A percentile compares a stretch with the other conserved stretches of the same genome.
Conservation (phyloP, 2,329 filamentous ascomycete species). For the Botrytis squamosa region DNA sequence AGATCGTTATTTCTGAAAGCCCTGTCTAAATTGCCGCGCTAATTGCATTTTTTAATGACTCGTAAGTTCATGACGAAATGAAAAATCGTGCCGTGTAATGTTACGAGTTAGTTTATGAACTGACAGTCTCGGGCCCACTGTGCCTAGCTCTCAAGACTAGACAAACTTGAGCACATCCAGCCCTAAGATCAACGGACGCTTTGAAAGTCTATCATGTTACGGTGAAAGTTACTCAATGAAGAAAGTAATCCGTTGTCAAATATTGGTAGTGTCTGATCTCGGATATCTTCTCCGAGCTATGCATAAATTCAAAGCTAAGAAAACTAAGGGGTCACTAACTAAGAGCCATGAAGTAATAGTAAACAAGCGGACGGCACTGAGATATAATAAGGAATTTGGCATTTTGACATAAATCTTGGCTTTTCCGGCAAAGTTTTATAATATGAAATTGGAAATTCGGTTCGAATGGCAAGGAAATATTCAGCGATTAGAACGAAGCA, state of each 20-base stretch:
- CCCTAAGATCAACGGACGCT: neutral
- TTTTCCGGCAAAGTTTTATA: neutral
- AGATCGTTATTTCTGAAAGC: neutral
- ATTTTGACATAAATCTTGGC: neutral
- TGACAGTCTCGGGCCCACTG: neutral
- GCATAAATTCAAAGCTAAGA: neutral
- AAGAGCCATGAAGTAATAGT: neutral
- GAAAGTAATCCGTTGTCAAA: slow-evolving; percentile 6
- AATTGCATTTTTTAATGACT: neutral
- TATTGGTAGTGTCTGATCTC: neutral
- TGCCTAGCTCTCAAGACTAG: neutral
- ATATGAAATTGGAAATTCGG: neutral
- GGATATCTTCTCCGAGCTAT: neutral
- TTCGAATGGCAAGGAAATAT: neutral
- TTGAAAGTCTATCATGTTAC: neutral
- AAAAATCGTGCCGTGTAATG: neutral
- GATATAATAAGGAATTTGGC: neutral
- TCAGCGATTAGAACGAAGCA: neutral
- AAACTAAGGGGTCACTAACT: neutral
- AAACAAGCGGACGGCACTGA: neutral
- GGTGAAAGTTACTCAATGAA: neutral
- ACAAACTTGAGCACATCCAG: neutral
- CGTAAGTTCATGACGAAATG: neutral
- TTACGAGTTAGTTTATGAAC: neutral
- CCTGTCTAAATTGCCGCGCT: neutral